Evolutionary conservation across 805 yeast species (phyloP).

Genomic region (Yarrowia hollandica): DNA sequence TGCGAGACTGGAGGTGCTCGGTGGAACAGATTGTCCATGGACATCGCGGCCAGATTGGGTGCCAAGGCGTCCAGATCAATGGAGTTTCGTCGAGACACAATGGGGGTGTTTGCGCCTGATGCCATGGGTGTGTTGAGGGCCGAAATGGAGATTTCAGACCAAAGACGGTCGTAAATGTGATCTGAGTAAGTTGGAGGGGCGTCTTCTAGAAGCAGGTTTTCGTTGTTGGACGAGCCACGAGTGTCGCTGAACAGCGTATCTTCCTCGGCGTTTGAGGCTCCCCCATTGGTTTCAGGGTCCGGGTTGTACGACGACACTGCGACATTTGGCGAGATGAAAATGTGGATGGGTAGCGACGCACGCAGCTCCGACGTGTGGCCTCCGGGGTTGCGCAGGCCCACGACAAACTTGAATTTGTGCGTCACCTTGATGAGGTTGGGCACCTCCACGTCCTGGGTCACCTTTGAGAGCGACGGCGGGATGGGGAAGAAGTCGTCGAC

Average conservation of each 20-base stretch:
- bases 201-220: conserved; percentile 38
- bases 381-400: conserved; percentile 80
- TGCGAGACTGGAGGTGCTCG: background rate
- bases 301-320: conserved; percentile 15
- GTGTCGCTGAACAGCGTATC: conserved; percentile 15
- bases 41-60: background rate
- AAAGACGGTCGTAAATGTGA: conserved; percentile 74
- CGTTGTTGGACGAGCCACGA: conserved; percentile 17
- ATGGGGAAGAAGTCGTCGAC: conserved; percentile 57
- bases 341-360: conserved; percentile 79
- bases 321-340: conserved; percentile 51
- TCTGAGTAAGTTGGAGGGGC: conserved; percentile 83
- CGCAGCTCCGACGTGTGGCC: conserved; percentile 91
- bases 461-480: conserved; percentile 70
- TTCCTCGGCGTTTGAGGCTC: background rate
- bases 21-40: conserved; percentile 13
- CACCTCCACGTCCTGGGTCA: conserved; percentile 87
- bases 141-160: conserved; percentile 58
- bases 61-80: conserved; percentile 34
- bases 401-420: conserved; percentile 80
- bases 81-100: conserved; percentile 42
- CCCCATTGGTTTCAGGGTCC: conserved; percentile 22
- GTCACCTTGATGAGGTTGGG: conserved; percentile 71
- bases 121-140: conserved; percentile 43
- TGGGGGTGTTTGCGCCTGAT: conserved; percentile 45